Base-by-base conservation (phyloP, 768 basidiomycete genomes). In the Crepidotus variabilis region DNA sequence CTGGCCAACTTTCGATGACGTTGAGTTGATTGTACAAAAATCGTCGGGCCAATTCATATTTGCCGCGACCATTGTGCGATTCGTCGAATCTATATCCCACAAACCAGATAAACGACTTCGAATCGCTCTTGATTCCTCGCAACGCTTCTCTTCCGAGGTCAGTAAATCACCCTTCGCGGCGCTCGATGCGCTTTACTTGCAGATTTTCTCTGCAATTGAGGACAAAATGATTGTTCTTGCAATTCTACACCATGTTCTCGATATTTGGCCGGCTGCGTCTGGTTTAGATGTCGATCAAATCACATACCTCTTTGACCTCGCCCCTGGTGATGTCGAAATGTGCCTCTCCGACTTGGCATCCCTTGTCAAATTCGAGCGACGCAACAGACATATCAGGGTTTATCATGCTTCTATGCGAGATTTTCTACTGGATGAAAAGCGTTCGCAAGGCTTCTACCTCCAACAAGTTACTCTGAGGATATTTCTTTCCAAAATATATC, bases 1-100 rank as follows among this genome's bases (percentile, higher is more conserved):
- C 6, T 67, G 65, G 66, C 66, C 66, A 11, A 45, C 23, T 28
- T 2, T 7, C n/a, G 20, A 21, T 8, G 50, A 51, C n/a, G 32
- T 46, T 18, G 39, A 57, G 18, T 18, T 28, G n/a, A 50, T 57
- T 14, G 39, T 57, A 5, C 16, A 32, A 28, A 45, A 51, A 22
- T 52, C 56, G 13, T 57, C 56, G 9, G 35, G 35, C 21, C 56
- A 57, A 24, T 57, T 57, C 36, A 51, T 51, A 9, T 57, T 51
- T 14, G 33, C 56, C 18, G 28, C 50, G 8, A 57, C 50, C 16
- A 32, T 57, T 21, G n/a, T 52, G 8, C 28, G 50, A 20, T 46
- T 51, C 28, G 50, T 57, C 9, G 32, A 57, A 46, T 57, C 50
- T 24, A 23, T 20, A 39, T 45, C 39, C 16, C 56, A 57, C 16